Evolutionary conservation across 257 asterid species (phyloP), one percentile per base, ranked within the genome.

Genomic region (Eucommia ulmoides): DNA sequence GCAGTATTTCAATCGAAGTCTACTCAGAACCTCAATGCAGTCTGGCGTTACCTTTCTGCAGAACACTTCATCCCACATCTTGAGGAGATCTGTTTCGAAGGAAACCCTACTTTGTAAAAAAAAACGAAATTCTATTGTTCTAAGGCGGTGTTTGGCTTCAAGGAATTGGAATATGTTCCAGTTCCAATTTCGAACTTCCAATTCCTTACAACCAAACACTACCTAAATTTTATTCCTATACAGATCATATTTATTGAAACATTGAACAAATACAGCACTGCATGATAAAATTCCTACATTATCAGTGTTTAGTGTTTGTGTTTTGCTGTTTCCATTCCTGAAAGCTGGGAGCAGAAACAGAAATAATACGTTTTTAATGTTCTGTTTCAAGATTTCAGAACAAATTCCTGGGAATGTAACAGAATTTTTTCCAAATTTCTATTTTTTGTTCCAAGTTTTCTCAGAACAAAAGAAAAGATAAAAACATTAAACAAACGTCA

Each of bases 21-120:
- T 66, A 59, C 45, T 33, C 19, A 84, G 74, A 41, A 67, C 69
- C 49, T 79, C 81, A 3, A 58, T 33, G 52, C 74, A 64, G 50
- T 65, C 72, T 3, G 58, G 19, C 17, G 67, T 60, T 24, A 56
- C 77, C 78, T 75, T 74, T 70, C 75, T 59, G 9, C 48, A 42
- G 70, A 84, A 82, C 18, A 77, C 65, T 68, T 82, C 88, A 45
- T 74, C 55, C 97, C 93, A 84, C 18, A 76, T 76, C 80, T 65
- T 71, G 49, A 15, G 42, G 24, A 84, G 72, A 64, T 81, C 95
- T 88, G 80, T 56, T 64, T 62, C 29, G 54, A 51, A 51, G 51
- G 45, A 54, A 52, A 55, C 26, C 35, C 42, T 26, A 45, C 50
- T 35, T 23, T 16, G 33, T 55, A 62, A 62, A 58, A 61, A 44